A percentile compares a stretch with the other conserved stretches of the same genome.
These are phyloP conservation scores for Alectoria sarmentosa DNA, from an alignment of 495 filamentous ascomycete species.

Conservation along the genomic window DNA sequence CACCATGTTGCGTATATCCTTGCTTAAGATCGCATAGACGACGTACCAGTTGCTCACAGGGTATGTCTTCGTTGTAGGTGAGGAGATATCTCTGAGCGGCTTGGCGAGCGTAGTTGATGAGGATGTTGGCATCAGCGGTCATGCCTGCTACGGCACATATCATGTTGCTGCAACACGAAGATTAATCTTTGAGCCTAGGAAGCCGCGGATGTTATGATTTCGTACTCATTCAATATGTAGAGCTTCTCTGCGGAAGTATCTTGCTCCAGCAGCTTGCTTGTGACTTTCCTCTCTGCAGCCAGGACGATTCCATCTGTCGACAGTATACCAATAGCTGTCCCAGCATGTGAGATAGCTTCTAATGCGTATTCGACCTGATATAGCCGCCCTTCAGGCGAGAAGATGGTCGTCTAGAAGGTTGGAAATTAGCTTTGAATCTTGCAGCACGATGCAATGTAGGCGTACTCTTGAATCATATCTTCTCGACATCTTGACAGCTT, in stretches of 20 bases:
- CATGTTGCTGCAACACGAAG: conserved; percentile 70
- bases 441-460: conserved; percentile 24
- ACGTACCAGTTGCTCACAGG: conserved; percentile 96
- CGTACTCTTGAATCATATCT: conserved; percentile 95
- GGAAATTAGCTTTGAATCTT: conserved; percentile 35
- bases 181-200: conserved; percentile 1
- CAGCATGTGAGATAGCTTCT: conserved; percentile 96
- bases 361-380: conserved; percentile 99
- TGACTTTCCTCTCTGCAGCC: conserved; percentile 98
- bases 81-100: conserved; percentile 93
- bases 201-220: conserved; percentile 7
- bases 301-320: conserved; percentile 98
- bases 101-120: conserved; percentile 98
- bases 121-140: conserved; percentile 98
- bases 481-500: conserved; percentile 68
- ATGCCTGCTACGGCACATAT: conserved; percentile 99
- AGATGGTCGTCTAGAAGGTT: conserved; percentile 85
- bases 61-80: conserved; percentile 99
- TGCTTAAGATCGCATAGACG: conserved; percentile 97
- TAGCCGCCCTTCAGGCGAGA: conserved; percentile 95
- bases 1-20: conserved; percentile 98
- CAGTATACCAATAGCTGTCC: conserved; percentile 91
- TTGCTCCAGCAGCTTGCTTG: conserved; percentile 97
- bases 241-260: conserved; percentile 99
- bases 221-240: conserved; percentile 97